Percentiles rank a stretch among this genome's conserved stretches.
These are phyloP conservation scores for Pythium grandisporangium DNA, from an alignment of 352 stramenopile species.

Conservation along the genomic window DNA sequence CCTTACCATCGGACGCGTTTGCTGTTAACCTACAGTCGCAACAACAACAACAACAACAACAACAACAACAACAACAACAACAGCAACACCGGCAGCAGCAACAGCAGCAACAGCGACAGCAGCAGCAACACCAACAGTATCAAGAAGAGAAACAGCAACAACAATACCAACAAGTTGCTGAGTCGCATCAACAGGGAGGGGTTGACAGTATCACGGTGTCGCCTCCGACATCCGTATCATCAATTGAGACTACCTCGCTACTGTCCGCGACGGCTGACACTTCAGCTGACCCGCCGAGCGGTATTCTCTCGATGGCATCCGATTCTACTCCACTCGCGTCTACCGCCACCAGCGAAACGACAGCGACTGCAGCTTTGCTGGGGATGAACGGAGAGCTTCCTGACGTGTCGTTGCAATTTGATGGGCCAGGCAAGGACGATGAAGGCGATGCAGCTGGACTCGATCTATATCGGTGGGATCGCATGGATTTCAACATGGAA, in stretches of 20 bases:
- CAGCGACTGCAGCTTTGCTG: neutral
- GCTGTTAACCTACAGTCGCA: no score
- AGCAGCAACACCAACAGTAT: constrained; percentile 11
- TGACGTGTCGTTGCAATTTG: neutral
- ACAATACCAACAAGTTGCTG: neutral
- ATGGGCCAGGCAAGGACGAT: neutral
- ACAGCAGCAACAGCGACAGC: constrained; percentile 11
- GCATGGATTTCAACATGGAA: constrained; percentile 75
- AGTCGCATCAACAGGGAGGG: no score
- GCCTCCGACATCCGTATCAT: no score
- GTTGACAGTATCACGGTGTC: no score
- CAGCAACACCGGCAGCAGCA: constrained; percentile 5
- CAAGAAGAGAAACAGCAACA: constrained; percentile 10
- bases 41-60: constrained; percentile 10
- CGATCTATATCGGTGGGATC: constrained; percentile 69
- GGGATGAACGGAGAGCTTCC: neutral
- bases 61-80: constrained; percentile 5
- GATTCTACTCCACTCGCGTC: no score
- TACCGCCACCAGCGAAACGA: neutral
- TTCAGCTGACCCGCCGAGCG: no score
- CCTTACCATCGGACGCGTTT: no score
- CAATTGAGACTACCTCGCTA: no score
- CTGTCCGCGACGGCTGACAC: no score
- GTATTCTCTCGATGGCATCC: no score
- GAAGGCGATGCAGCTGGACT: constrained; percentile 52